Base-by-base conservation (phyloP, 768 basidiomycete species). In the Lentinus brumalis region DNA sequence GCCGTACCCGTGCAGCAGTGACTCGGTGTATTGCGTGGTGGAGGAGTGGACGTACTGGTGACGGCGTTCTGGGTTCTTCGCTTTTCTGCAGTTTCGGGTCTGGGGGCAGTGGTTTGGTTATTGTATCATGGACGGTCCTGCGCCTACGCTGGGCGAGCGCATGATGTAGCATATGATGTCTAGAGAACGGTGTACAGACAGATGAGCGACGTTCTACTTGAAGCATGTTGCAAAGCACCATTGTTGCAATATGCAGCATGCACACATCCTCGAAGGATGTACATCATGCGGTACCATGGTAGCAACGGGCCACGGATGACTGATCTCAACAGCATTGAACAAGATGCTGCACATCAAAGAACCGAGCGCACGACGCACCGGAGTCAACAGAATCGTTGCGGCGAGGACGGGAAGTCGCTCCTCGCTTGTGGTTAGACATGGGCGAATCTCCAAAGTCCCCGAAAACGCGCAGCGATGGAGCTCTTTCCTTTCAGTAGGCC, bases 11-110 rank as follows among this genome's bases (percentile, higher is more conserved):
- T 91, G 90, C 73, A 75, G 76, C 56, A 76, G 76, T 46, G 83
- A 86, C 62, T 86, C 85, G 60, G 75, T 78, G 39, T 86, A 88
- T 65, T 92, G 90, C 68, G 78, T 90, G 31, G 81, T 86, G 11
- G 90, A 92, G 65, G 88, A 90, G 71, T 89, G 83, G 79, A 81
- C 76, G 15, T 85, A 79, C 69, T 84, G 69, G 62, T 78, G 64
- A 67, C 29, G 12, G 29, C 18, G 47, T 29, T 39, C n/a, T 29
- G 21, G 14, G 50, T 6, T 21, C 32, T 7, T 26, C 29, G 42
- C 18, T 15, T 32, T 2, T 26, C 21, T 26, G 21, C 21, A 2
- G 21, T 26, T 26, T 44, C 21, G 51, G 6, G 16, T 38, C 26
- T 40, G 32, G 5, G 38, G 35, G 30, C 30, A 14, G 44, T 44